Evolutionary conservation across 208 protist genomes (phyloP).

Genomic region (Giardia duodenalis): DNA sequence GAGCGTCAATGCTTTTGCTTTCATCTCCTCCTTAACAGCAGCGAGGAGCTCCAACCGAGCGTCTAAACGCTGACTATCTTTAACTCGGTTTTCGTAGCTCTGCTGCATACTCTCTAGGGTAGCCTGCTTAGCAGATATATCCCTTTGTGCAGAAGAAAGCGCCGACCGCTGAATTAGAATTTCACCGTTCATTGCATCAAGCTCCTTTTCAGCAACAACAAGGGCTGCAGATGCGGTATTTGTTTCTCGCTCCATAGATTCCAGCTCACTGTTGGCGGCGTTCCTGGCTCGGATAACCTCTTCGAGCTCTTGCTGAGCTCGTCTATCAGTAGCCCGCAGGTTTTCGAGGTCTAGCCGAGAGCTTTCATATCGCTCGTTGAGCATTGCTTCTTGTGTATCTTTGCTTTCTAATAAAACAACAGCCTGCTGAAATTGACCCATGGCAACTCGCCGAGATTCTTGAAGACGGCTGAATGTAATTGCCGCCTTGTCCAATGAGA

Average conservation of each 20-base stretch:
- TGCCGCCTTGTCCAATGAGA: not conserved
- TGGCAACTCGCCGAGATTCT: not conserved
- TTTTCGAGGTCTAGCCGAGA: not conserved
- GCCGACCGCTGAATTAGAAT: not conserved
- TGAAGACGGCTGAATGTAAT: not conserved
- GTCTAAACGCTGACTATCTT: not conserved
- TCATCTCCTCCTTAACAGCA: conserved; percentile 5
- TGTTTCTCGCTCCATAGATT: not conserved
- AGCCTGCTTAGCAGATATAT: not conserved
- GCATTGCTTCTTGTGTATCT: not conserved
- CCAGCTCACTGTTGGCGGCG: not conserved
- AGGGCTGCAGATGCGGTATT: not conserved
- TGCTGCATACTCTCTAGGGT: not conserved
- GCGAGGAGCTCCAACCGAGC: not conserved
- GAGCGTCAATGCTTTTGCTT: not conserved
- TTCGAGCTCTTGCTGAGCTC: not conserved
- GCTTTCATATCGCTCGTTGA: not conserved
- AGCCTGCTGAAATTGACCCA: not conserved
- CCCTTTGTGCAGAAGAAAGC: not conserved
- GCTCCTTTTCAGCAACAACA: not conserved
- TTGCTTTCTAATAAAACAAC: not conserved
- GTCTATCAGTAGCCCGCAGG: not conserved
- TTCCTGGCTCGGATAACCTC: not conserved
- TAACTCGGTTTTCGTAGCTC: not conserved
- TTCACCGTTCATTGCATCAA: not conserved